Evolutionary conservation across 805 yeast genomes (phyloP).

Genomic region (Metschnikowia drakensbergensis): DNA sequence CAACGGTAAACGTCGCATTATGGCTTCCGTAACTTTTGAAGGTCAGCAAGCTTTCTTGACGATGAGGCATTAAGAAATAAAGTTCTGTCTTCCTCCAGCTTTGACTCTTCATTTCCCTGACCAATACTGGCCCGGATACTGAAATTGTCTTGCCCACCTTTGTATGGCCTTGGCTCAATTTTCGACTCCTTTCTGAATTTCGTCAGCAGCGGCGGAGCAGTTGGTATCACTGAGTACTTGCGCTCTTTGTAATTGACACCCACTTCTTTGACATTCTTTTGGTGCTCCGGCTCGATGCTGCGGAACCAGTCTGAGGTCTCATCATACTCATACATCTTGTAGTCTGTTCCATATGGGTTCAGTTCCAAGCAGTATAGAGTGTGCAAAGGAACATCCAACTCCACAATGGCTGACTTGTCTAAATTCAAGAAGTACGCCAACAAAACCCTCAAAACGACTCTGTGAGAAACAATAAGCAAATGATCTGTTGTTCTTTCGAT

Average conservation of each 20-base stretch:
- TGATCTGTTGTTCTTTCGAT: constrained; percentile 90
- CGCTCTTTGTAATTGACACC: constrained; percentile 68
- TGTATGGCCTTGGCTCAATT: constrained; percentile 1
- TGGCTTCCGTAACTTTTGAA: constrained; percentile 29
- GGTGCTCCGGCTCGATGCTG: constrained; percentile 55
- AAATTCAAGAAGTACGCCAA: constrained; percentile 87
- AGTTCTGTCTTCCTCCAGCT: constrained; percentile 7
- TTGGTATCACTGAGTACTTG: constrained; percentile 70
- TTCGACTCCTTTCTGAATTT: constrained; percentile 8
- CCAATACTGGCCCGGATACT: constrained; percentile 27
- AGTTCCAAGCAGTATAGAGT: constrained; percentile 87
- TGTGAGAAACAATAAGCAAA: constrained; percentile 75
- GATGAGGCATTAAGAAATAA: constrained; percentile 16
- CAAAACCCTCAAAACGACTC: constrained; percentile 85
- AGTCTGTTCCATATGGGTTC: constrained; percentile 93
- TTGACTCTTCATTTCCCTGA: constrained; percentile 10
- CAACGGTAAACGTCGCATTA: background rate
- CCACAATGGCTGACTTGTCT: constrained; percentile 75
- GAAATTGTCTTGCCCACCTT: constrained; percentile 15
- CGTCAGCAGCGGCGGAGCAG: constrained; percentile 52
- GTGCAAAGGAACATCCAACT: constrained; percentile 88
- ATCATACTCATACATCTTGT: constrained; percentile 84
- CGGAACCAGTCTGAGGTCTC: constrained; percentile 75
- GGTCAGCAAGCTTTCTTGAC: constrained; percentile 26
- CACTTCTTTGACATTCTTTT: constrained; percentile 61